These are phyloP conservation scores for Eruca vesicaria DNA, from an alignment of 441 rosid genomes.

Conservation along the genomic window DNA sequence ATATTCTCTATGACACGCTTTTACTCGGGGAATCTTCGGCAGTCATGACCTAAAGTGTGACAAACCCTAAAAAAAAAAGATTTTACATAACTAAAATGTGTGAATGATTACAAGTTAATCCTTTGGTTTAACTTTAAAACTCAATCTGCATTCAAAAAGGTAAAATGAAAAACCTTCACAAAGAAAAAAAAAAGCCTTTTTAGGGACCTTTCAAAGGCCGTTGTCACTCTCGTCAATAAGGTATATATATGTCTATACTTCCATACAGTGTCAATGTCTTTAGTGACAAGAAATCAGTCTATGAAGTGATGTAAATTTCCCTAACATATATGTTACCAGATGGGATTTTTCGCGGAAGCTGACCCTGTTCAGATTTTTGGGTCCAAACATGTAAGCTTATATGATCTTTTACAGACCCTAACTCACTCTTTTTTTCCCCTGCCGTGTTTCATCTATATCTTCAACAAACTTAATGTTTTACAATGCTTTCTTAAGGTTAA, in stretches of 20 bases:
- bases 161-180: no score
- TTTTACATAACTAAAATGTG: no score
- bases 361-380: not conserved
- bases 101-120: no score
- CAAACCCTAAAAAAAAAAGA: no score
- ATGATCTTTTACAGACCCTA: not conserved
- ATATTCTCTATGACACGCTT: not conserved
- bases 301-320: not conserved
- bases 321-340: no score
- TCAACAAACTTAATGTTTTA: not conserved
- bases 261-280: not conserved
- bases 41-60: not conserved
- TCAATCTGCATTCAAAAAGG: no score
- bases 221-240: conserved; percentile 93
- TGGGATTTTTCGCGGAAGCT: not conserved
- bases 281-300: no score
- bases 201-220: conserved; percentile 96
- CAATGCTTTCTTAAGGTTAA: not conserved
- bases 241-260: no score
- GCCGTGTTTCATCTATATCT: not conserved
- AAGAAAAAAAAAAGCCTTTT: no score
- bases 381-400: not conserved
- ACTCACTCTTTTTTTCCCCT: no score
- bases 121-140: no score
- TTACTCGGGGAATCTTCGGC: not conserved